Evolutionary conservation across 768 basidiomycete genomes (phyloP).

Genomic region (Porpolomopsis calyptriformis): DNA sequence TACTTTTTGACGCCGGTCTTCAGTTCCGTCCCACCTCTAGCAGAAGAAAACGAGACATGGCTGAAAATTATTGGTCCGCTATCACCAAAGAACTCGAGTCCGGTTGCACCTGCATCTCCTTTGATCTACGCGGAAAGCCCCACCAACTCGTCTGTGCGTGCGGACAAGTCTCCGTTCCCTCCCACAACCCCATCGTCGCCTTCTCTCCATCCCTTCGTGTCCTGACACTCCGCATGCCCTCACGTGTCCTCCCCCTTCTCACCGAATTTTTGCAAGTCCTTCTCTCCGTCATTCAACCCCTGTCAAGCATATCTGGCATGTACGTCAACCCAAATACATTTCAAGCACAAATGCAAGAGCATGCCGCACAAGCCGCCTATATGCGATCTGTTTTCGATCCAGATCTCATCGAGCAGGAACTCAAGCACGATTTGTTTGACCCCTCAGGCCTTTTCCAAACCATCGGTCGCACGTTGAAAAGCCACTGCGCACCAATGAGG

Average conservation of each 20-base stretch:
- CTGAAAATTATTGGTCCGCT: conserved; percentile 81
- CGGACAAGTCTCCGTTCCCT: conserved; percentile 31
- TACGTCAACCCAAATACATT: conserved; percentile 50
- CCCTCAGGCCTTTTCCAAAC: conserved; percentile 66
- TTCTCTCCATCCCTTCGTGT: conserved; percentile 33
- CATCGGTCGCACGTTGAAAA: conserved; percentile 74
- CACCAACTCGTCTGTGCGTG: conserved; percentile 47
- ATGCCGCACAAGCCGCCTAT: conserved; percentile 51
- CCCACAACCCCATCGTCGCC: conserved; percentile 31
- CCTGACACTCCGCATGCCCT: conserved; percentile 57
- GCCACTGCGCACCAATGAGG: conserved; percentile 89
- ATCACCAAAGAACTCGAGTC: conserved; percentile 65
- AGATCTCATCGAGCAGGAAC: conserved; percentile 71
- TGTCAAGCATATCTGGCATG: conserved; percentile 49
- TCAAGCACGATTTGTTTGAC: conserved; percentile 67
- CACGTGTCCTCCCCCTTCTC: conserved; percentile 60
- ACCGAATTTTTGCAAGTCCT: conserved; percentile 73
- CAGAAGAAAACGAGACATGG: conserved; percentile 57
- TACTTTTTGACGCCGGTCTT: conserved; percentile 77
- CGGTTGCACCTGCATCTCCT: conserved; percentile 79
- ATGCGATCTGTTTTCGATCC: conserved; percentile 76
- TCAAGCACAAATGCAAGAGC: conserved; percentile 50
- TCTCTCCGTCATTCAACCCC: conserved; percentile 74
- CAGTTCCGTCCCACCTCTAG: conserved; percentile 74
- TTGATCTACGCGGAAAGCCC: conserved; percentile 50